Evolutionary conservation across 192 early-diverging fungal genomes (phyloP), one percentile per base, ranked within the genome.

Genomic region (Backusella macrospora): DNA sequence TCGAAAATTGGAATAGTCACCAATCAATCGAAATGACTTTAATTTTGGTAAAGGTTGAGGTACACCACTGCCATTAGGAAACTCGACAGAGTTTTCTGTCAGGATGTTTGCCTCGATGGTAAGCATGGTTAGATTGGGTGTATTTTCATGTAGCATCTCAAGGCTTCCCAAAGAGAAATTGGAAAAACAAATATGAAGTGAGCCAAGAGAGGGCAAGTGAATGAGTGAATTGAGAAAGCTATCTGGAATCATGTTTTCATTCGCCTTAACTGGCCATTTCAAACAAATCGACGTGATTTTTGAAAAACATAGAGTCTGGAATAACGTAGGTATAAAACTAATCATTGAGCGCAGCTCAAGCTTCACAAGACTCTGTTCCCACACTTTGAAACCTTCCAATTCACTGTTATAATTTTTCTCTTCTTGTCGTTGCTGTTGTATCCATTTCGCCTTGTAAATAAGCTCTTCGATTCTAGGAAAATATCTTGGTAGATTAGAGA

Each of bases 221-320:
- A n/a, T 18, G 7, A 52, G n/a, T 52, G 48, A 52, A 6, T 5
- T 52, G 48, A 52, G n/a, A 52, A 52, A 18, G 18, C n/a, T 52
- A 52, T 52, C 48, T 6, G 48, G 48, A 52, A 52, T 9, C 48
- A 9, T 16, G 48, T 21, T 52, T 52, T n/a, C n/a, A 18, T 52
- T 52, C 9, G 18, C 48, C 9, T 52, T 52, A 2, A 52, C 48
- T 18, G 48, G 48, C 48, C 48, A 52, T n/a, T 52, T 52, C 18
- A 52, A 52, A 52, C 18, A 52, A 52, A 52, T 21, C n/a, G 48
- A 52, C 18, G 48, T 52, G 16, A 52, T n/a, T n/a, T 52, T 52
- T 3, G n/a, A 52, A 52, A 52, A 52, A 8, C 48, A 52, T 18
- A 52, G 18, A 3, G n/a, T 52, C 18, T 21, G 48, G 18, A 52